Evolutionary conservation across 2,329 filamentous ascomycete genomes (phyloP), one percentile per base, ranked within the genome.

Genomic region (Penicillium olsonii): DNA sequence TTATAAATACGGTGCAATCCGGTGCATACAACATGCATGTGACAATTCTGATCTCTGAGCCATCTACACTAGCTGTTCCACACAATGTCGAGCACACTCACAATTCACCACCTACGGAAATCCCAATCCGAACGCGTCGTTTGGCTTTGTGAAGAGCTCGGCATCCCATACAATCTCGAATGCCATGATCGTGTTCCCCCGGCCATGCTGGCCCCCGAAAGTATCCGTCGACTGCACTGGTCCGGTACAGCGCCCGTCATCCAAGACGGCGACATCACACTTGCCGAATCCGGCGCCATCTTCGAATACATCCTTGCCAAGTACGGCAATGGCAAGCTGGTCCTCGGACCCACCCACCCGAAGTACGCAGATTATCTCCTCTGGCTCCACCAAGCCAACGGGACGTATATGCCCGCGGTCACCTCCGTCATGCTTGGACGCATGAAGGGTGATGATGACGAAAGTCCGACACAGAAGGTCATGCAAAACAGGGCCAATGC

Each of bases 71-170:
- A n/a, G n/a, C n/a, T n/a, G n/a, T n/a, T n/a, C n/a, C 24, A 11
- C 24, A 26, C 7, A 6, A 26, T 26, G 24, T 26, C 24, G 24
- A 26, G 7, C 31, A 33, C 43, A 15, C 43, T 45, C 9, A 45
- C 40, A 38, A 38, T 82, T 17, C 79, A 83, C 60, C 80, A 84
- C 57, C 76, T 83, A n/a, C 70, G 75, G 38, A 59, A 74, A 63
- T 83, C 81, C 10, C 83, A 87, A 63, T 85, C 83, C 29, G 84
- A 87, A 64, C 82, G 84, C 34, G 75, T 87, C 43, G 69, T 80
- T 60, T 87, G 81, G 78, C 78, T 87, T 38, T 82, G 82, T 64
- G 84, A 87, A 65, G 84, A 87, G 65, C 78, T 87, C 15, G 66
- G 68, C 40, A 67, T 87, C 43, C 62, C 72, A 2, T 87, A 87